Percentiles rank a stretch among this genome's conserved stretches.
These are phyloP conservation scores for Chamaecyparis obtusa DNA, from an alignment of 75 land plant genomes.

Conservation along the genomic window DNA sequence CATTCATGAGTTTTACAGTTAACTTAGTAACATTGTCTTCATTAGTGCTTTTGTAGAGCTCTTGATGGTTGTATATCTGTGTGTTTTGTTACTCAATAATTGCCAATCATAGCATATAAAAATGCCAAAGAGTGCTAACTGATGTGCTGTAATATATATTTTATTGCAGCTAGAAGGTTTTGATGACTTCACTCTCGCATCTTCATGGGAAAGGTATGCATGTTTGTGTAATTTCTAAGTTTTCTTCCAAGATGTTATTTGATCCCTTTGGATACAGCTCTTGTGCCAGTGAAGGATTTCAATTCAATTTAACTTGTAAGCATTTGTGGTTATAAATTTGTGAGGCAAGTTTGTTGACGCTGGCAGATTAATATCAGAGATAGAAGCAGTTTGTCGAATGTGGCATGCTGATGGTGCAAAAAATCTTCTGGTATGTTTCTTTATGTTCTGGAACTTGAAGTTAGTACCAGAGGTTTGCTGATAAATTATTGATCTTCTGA, in stretches of 20 bases:
- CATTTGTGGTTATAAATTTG: not conserved
- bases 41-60: not conserved
- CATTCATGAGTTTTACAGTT: not conserved
- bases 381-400: slow-evolving; percentile 65
- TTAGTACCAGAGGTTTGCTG: not conserved
- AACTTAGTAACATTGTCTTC: not conserved
- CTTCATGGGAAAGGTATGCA: slow-evolving; percentile 96
- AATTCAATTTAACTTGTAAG: not conserved
- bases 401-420: slow-evolving; percentile 71
- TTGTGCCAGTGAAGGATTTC: not conserved
- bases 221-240: not conserved
- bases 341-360: not conserved
- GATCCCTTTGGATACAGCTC: not conserved
- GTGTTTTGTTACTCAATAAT: not conserved
- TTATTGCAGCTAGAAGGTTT: slow-evolving; percentile 72
- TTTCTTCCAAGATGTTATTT: slow-evolving; percentile 6
- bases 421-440: slow-evolving; percentile 56
- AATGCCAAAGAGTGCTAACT: not conserved
- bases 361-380: slow-evolving; percentile 15
- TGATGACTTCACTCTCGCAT: slow-evolving; percentile 97
- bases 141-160: not conserved
- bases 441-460: not conserved
- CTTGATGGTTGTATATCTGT: not conserved
- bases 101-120: not conserved
- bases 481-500: not conserved